A percentile compares a stretch with the other conserved stretches of the same genome.
These are phyloP conservation scores for Plicaturopsis crispa DNA, from an alignment of 768 basidiomycete genomes.

Conservation along the genomic window DNA sequence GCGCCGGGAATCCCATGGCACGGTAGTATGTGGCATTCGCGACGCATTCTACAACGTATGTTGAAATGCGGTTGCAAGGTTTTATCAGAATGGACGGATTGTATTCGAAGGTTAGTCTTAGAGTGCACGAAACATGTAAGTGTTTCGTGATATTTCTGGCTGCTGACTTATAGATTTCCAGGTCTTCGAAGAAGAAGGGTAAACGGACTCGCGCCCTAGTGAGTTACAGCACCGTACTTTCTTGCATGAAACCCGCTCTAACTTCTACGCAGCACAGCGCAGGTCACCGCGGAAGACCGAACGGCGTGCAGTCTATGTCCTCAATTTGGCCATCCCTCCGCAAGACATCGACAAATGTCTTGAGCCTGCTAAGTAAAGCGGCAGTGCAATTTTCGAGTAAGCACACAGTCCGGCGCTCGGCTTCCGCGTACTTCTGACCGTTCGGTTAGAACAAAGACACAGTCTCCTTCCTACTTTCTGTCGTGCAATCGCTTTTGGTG, in stretches of 20 bases:
- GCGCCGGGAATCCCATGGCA: constrained; percentile 68
- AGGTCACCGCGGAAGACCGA: constrained; percentile 76
- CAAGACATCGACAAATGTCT: constrained; percentile 67
- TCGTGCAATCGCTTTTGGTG: constrained; percentile 54
- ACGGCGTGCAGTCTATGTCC: constrained; percentile 75
- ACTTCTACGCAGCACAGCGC: constrained; percentile 41
- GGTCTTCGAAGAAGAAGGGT: constrained; percentile 65
- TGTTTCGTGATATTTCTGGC: constrained; percentile 3
- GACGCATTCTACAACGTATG: constrained; percentile 48
- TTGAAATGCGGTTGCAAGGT: too few species aligned
- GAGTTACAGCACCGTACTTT: constrained; percentile 10
- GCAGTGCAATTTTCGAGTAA: constrained; percentile 62
- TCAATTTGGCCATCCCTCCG: constrained; percentile 65
- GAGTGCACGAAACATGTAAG: constrained; percentile 73
- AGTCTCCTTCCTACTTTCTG: constrained; percentile 48
- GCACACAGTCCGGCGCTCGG: too few species aligned
- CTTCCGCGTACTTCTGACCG: too few species aligned
- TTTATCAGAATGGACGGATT: too few species aligned
- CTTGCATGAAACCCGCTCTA: constrained; percentile 8
- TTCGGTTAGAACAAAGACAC: too few species aligned
- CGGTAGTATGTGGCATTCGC: constrained; percentile 73
- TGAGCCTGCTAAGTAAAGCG: constrained; percentile 74
- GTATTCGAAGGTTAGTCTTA: too few species aligned
- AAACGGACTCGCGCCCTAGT: constrained; percentile 38
- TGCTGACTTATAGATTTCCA: constrained; percentile 22